A percentile compares a stretch with the other conserved stretches of the same genome.
phyloP scores from a whole-genome alignment of 2,329 filamentous ascomycete genomes.

The Colletotrichum godetiae region DNA sequence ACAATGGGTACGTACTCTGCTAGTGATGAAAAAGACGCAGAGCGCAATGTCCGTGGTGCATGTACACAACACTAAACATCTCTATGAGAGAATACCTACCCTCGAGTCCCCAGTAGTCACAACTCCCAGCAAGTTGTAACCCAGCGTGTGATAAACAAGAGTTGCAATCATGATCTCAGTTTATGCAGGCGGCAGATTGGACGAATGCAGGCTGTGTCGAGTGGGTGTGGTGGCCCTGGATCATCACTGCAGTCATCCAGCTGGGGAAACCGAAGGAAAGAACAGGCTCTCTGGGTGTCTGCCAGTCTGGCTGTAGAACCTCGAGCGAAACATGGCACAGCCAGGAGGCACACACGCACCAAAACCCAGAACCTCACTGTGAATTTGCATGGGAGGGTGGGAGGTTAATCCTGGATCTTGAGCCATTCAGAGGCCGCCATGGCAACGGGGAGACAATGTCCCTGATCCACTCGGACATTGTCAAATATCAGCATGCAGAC shows the following conservation, averaged over 20 bases:
- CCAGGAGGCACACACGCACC: background rate
- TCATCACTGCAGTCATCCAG: background rate
- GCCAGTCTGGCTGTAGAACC: conserved; percentile 8
- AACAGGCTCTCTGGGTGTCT: conserved; percentile 15
- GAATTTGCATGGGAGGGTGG: background rate
- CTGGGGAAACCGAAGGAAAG: background rate
- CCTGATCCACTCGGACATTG: conserved; percentile 22
- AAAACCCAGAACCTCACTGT: background rate
- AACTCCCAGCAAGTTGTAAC: background rate
- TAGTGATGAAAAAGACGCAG: background rate
- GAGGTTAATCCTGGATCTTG: background rate
- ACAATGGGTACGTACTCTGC: background rate
- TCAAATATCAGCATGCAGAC: background rate
- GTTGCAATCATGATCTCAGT: background rate
- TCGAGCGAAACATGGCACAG: conserved; percentile 21
- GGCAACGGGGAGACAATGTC: background rate
- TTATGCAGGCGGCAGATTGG: conserved; percentile 12
- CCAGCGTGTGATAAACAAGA: background rate
- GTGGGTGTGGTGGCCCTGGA: background rate
- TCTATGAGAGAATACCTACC: background rate
- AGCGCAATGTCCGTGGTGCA: background rate
- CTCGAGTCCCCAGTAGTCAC: background rate
- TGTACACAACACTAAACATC: background rate
- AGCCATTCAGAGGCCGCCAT: conserved; percentile 7
- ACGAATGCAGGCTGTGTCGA: background rate